A percentile compares a stretch with the other conserved stretches of the same genome.
Evolutionary conservation across 192 early-diverging fungal genomes (phyloP).

Genomic region (Coemansia sp.): DNA sequence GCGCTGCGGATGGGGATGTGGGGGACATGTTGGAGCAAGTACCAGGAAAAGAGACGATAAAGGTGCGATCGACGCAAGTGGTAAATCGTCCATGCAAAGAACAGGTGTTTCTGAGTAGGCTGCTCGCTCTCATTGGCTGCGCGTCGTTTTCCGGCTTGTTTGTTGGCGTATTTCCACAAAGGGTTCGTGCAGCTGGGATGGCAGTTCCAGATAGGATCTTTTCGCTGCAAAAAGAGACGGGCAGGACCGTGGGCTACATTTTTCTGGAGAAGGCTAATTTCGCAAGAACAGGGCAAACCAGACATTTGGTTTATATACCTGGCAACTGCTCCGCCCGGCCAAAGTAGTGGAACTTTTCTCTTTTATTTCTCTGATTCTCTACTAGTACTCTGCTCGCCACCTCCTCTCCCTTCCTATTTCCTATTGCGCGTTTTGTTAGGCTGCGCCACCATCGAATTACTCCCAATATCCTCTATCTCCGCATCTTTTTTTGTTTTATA

Average conservation of each 20-base stretch:
- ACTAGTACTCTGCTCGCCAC: neutral
- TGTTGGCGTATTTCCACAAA: neutral
- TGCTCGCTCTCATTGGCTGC: neutral
- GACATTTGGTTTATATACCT: neutral
- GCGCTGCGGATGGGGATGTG: neutral
- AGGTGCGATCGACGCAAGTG: neutral
- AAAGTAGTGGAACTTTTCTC: neutral
- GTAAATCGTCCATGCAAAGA: constrained; percentile 2
- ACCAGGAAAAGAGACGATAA: neutral
- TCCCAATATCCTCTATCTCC: neutral
- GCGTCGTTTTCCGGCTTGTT: neutral
- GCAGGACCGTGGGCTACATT: neutral
- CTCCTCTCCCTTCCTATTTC: neutral
- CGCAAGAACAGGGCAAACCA: neutral
- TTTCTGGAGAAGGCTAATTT: neutral
- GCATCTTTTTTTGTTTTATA: constrained; percentile 2
- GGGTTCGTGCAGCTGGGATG: neutral
- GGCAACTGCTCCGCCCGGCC: neutral
- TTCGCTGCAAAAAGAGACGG: neutral
- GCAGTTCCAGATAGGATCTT: neutral
- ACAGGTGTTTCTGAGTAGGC: neutral
- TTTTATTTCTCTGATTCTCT: neutral
- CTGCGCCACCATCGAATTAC: constrained; percentile 25
- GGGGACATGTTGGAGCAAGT: neutral
- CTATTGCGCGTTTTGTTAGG: constrained; percentile 17